Evolutionary conservation across 495 filamentous ascomycete species (phyloP).

Genomic region (Hyphodiscus hymeniophilus): DNA sequence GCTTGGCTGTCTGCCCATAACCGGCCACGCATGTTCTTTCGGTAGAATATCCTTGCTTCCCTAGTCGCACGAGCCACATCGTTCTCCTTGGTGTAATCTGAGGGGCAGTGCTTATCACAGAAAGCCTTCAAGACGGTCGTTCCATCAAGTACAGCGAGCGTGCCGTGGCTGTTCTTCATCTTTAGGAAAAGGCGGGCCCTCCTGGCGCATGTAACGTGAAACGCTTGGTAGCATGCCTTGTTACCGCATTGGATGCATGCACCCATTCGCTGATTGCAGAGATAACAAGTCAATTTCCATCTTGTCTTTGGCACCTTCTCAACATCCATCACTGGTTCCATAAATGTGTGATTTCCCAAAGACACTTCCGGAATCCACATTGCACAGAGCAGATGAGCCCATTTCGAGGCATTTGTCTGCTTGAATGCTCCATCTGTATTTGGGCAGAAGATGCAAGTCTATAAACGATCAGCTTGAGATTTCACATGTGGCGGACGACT

Average conservation of each 20-base stretch:
- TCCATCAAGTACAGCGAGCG: conserved; percentile 74
- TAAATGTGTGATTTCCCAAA: conserved; percentile 91
- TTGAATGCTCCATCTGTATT: conserved; percentile 98
- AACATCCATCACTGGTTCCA: conserved; percentile 97
- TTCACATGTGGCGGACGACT: conserved; percentile 6
- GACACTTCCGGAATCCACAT: conserved; percentile 98
- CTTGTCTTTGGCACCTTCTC: conserved; percentile 90
- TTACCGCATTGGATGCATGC: conserved; percentile 98
- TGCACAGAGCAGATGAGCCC: conserved; percentile 93
- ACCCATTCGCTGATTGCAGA: conserved; percentile 95
- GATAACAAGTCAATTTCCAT: conserved; percentile 94
- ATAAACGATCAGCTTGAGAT: conserved; percentile 6
- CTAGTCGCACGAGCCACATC: conserved; percentile 47
- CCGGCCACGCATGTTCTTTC: conserved; percentile 71
- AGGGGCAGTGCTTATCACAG: conserved; percentile 92
- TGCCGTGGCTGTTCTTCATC: conserved; percentile 88
- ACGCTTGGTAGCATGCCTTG: conserved; percentile 94
- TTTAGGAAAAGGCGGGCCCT: conserved; percentile 82
- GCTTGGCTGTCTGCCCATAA: conserved; percentile 89
- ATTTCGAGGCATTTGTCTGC: conserved; percentile 88
- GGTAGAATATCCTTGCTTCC: conserved; percentile 66
- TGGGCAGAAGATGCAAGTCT: conserved; percentile 96
- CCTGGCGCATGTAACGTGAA: conserved; percentile 94
- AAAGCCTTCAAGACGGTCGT: conserved; percentile 79
- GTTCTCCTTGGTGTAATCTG: conserved; percentile 82